Evolutionary conservation across 306 rosid species (phyloP).

Genomic region (Lotus japonicus): DNA sequence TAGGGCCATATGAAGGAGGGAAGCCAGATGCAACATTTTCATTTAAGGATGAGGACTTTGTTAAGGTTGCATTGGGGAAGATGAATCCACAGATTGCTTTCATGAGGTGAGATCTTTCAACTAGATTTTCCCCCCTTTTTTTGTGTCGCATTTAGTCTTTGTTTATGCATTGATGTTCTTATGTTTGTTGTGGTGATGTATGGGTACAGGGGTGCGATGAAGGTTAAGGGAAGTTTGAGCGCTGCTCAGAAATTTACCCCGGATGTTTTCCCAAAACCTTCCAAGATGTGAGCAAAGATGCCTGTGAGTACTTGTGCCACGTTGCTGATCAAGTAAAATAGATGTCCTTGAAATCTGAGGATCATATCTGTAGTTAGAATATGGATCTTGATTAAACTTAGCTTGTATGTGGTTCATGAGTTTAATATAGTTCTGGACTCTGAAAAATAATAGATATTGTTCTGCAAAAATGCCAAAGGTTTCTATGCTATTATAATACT

Average conservation of each 20-base stretch:
- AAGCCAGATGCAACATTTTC: slow-evolving; percentile 89
- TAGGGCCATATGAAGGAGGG: slow-evolving; percentile 82
- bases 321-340: slow-evolving; percentile 10
- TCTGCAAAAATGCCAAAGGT: slow-evolving; percentile 2
- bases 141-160: background rate
- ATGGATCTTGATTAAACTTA: slow-evolving; percentile 13
- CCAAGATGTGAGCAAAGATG: slow-evolving; percentile 64
- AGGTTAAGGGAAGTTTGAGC: slow-evolving; percentile 79
- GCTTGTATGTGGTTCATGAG: slow-evolving; percentile 7
- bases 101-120: slow-evolving; percentile 53
- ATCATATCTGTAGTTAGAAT: background rate
- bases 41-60: slow-evolving; percentile 82
- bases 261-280: slow-evolving; percentile 87
- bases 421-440: background rate
- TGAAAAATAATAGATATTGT: background rate
- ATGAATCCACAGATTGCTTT: slow-evolving; percentile 92
- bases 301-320: background rate
- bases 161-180: background rate
- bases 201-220: slow-evolving; percentile 70
- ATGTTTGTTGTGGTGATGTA: background rate
- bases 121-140: background rate
- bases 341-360: slow-evolving; percentile 1
- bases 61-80: slow-evolving; percentile 83
- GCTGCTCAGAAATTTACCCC: slow-evolving; percentile 95
- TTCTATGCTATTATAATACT: background rate